Conservation (phyloP, 176 grass and related monocot genomes). For the Neostapfia colusana region DNA sequence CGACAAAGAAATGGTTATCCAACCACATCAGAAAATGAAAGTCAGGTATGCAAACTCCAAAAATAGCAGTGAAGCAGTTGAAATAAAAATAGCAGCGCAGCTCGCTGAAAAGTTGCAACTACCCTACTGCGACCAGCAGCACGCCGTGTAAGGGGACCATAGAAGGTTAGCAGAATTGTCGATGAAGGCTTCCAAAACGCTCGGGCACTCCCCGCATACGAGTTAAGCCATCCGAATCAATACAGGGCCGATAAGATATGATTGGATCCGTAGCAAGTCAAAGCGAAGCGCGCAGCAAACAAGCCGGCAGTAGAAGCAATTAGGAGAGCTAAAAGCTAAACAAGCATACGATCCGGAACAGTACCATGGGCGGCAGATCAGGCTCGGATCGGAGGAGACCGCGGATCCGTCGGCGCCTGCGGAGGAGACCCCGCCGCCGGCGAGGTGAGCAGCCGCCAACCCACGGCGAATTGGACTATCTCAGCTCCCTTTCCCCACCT, state of each 20-base stretch:
- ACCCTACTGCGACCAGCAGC: slow-evolving; percentile 15
- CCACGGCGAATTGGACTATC: slow-evolving; percentile 32
- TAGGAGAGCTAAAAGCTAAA: slow-evolving; percentile 23
- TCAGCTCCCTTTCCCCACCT: slow-evolving; percentile 31
- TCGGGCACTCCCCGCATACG: not conserved
- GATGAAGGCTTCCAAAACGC: slow-evolving; percentile 2
- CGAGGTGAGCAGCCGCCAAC: not conserved
- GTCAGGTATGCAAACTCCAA: slow-evolving; percentile 36
- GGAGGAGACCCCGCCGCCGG: slow-evolving; percentile 28
- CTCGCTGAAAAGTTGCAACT: not conserved
- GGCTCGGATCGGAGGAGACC: slow-evolving; percentile 29
- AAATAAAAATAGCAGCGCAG: slow-evolving; percentile 37
- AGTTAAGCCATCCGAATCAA: slow-evolving; percentile 21
- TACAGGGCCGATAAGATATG: slow-evolving; percentile 10
- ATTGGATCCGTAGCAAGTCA: slow-evolving; percentile 25
- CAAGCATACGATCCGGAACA: slow-evolving; percentile 55
- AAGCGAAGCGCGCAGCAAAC: slow-evolving; percentile 22
- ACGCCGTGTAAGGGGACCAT: slow-evolving; percentile 5
- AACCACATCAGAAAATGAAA: not conserved
- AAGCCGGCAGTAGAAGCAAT: slow-evolving; percentile 28
- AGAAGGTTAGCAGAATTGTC: slow-evolving; percentile 25
- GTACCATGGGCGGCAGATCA: slow-evolving; percentile 54
- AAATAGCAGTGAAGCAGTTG: slow-evolving; percentile 32
- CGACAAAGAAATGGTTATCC: not conserved
- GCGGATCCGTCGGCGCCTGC: slow-evolving; percentile 39